These are phyloP conservation scores for Stephania japonica DNA, from an alignment of 164 flowering plant genomes.

Conservation along the genomic window DNA sequence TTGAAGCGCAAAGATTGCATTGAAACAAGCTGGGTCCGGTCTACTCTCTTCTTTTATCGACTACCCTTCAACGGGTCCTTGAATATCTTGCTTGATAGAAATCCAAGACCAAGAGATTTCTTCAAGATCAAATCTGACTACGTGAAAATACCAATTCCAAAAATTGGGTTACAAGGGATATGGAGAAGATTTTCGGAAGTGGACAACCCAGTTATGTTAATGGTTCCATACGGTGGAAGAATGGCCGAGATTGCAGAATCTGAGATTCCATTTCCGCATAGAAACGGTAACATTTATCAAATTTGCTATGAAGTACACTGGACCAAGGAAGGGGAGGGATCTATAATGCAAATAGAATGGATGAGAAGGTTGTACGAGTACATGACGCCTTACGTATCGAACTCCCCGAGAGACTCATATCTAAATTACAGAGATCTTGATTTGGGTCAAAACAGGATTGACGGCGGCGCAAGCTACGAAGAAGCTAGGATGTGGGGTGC, in stretches of 20 bases:
- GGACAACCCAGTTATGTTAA: no score
- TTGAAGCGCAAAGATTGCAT: conserved; percentile 3
- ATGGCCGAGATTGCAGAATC: not conserved
- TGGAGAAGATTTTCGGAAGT: no score
- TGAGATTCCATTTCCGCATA: conserved; percentile 22
- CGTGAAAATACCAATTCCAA: no score
- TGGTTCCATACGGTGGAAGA: no score
- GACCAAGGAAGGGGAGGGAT: conserved; percentile 6
- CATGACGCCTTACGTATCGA: conserved; percentile 18
- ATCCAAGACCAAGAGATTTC: no score
- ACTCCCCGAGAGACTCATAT: conserved; percentile 12
- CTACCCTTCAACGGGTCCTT: no score
- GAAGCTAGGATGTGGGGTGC: conserved; percentile 27
- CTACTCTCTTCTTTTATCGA: no score
- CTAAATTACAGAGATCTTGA: conserved; percentile 2
- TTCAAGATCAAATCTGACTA: no score
- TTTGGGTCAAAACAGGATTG: conserved; percentile 1
- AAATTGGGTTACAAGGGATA: no score
- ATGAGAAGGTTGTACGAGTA: conserved; percentile 16
- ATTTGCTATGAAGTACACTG: conserved; percentile 18
- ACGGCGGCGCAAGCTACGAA: conserved; percentile 16
- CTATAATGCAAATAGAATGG: conserved; percentile 12
- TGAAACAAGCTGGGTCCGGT: not conserved
- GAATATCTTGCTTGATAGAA: no score
- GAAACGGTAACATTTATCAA: conserved; percentile 12